phyloP scores from a whole-genome alignment of 805 yeast species.

The Ogataea allantospora region DNA sequence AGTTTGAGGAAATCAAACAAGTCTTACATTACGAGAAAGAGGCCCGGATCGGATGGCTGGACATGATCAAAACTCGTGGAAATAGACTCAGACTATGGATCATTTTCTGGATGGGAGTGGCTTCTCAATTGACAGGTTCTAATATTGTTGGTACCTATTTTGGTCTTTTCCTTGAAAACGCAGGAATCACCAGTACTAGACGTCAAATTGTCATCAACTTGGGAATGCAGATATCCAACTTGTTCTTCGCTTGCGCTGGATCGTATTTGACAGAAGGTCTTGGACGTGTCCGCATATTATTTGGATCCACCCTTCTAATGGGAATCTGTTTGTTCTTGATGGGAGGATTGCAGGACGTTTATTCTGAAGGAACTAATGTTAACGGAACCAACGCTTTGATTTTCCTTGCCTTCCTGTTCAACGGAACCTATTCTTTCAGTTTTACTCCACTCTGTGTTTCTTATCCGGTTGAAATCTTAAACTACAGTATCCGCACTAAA shows the following conservation, averaged over 20 bases:
- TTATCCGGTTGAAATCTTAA: conserved; percentile 29
- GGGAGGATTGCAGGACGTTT: conserved; percentile 26
- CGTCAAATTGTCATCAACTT: conserved; percentile 30
- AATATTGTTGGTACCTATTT: conserved; percentile 32
- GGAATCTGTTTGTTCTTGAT: conserved; percentile 27
- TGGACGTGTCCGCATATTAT: conserved; percentile 25
- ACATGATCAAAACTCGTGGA: conserved; percentile 22
- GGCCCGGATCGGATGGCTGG: conserved; percentile 25
- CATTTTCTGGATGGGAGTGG: conserved; percentile 29
- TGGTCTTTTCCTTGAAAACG: conserved; percentile 33
- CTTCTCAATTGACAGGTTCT: conserved; percentile 29
- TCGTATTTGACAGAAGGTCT: conserved; percentile 25
- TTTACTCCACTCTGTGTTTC: conserved; percentile 29
- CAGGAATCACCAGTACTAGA: conserved; percentile 26
- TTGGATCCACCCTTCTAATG: conserved; percentile 27
- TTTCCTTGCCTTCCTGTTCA: conserved; percentile 26
- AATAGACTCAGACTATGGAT: conserved; percentile 29
- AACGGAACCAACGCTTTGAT: conserved; percentile 27
- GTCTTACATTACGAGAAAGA: conserved; percentile 23
- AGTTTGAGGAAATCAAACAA: conserved; percentile 27
- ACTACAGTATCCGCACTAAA: conserved; percentile 26
- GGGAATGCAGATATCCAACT: conserved; percentile 22
- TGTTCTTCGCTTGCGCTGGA: conserved; percentile 27
- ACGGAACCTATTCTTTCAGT: conserved; percentile 26
- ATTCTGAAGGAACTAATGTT: conserved; percentile 21